A percentile compares a stretch with the other conserved stretches of the same genome.
These are phyloP conservation scores for Rhodotorula sphaerocarpa DNA, from an alignment of 768 basidiomycete species.

Conservation along the genomic window DNA sequence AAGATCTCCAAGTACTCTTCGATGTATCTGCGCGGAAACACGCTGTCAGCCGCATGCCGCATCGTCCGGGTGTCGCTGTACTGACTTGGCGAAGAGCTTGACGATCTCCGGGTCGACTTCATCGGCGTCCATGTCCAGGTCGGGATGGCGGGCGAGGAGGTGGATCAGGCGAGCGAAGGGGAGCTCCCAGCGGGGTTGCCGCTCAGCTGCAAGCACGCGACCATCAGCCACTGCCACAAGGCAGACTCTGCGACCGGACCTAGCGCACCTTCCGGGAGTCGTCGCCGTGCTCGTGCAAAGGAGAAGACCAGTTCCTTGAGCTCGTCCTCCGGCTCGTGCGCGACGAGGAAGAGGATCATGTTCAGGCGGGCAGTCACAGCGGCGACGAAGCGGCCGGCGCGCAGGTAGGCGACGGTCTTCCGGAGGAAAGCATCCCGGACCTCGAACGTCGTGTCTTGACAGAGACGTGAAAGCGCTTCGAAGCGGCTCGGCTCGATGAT, in stretches of 20 bases:
- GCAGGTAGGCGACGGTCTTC: conserved; percentile 63
- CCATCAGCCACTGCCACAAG: no score
- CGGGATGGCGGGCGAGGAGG: conserved; percentile 86
- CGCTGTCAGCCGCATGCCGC: no score
- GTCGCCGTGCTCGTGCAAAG: background rate
- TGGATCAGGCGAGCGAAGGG: conserved; percentile 79
- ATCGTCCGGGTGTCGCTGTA: no score
- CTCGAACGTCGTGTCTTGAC: conserved; percentile 76
- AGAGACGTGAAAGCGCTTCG: conserved; percentile 57
- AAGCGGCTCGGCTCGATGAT: conserved; percentile 54
- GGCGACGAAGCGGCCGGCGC: conserved; percentile 49
- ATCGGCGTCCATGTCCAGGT: conserved; percentile 58
- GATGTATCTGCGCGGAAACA: conserved; percentile 57
- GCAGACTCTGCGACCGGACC: no score
- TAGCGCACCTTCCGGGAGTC: conserved; percentile 5
- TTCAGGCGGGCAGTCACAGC: conserved; percentile 64
- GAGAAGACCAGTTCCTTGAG: conserved; percentile 10
- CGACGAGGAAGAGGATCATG: conserved; percentile 74
- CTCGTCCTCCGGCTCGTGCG: conserved; percentile 83
- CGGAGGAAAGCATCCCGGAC: conserved; percentile 70
- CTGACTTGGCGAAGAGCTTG: conserved; percentile 71
- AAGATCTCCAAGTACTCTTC: conserved; percentile 76
- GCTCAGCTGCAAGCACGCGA: background rate
- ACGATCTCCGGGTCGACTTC: conserved; percentile 56
- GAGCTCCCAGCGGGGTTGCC: conserved; percentile 63